These are phyloP conservation scores for Dendrobium huoshanense DNA, from an alignment of 106 monocot genomes.

Conservation along the genomic window DNA sequence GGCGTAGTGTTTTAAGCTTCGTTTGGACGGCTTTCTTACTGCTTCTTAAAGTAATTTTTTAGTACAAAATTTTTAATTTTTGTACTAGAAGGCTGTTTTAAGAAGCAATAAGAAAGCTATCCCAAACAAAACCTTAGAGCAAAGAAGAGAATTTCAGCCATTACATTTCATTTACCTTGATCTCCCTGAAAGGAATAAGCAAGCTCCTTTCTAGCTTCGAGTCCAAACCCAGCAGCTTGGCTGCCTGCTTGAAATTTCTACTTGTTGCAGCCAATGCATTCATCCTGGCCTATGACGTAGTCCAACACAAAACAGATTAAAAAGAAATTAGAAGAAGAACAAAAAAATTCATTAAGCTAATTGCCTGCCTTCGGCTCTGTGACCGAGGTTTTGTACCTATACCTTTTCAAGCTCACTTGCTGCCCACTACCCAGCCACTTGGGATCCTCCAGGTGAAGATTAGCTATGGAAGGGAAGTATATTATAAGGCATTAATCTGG, in stretches of 20 bases:
- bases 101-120: too few relatives aligned
- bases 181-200: constrained; percentile 84
- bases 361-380: not conserved
- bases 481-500: not conserved
- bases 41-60: too few relatives aligned
- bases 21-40: too few relatives aligned
- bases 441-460: not conserved
- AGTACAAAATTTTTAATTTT: too few relatives aligned
- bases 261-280: constrained; percentile 78
- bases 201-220: constrained; percentile 71
- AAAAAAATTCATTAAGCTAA: not conserved
- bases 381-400: not conserved
- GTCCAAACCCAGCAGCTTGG: constrained; percentile 72
- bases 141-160: not conserved
- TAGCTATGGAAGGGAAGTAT: not conserved
- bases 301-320: not conserved
- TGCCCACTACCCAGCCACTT: not conserved
- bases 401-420: not conserved
- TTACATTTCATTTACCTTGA: constrained; percentile 43
- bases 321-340: not conserved
- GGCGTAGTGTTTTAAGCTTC: not conserved
- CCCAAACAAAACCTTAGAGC: not conserved
- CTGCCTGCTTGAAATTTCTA: constrained; percentile 82
- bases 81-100: too few relatives aligned
- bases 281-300: constrained; percentile 28